phyloP scores from a whole-genome alignment of 345 rosid genomes.

The Gynandropsis gynandra region DNA sequence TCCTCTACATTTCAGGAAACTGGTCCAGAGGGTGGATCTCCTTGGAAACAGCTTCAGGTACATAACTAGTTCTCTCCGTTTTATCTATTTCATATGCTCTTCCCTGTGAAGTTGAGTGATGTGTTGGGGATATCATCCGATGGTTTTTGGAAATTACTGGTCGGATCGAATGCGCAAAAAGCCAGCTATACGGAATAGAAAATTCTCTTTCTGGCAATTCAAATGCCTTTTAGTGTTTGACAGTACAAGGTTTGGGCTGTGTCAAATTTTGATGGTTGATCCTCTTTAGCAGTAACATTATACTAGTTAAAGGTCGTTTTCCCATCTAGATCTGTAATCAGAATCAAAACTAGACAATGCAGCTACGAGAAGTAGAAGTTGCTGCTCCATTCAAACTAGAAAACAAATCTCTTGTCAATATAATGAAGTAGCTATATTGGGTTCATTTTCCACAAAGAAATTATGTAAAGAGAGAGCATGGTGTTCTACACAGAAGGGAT shows the following conservation, averaged over 20 bases:
- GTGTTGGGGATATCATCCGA: not conserved
- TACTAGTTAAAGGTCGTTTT: no score
- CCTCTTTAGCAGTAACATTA: no score
- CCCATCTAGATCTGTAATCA: not conserved
- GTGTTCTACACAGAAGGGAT: not conserved
- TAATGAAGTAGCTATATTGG: not conserved
- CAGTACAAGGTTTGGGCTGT: not conserved
- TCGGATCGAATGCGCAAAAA: slow-evolving; percentile 1
- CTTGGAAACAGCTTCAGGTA: slow-evolving; percentile 92
- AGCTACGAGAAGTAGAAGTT: not conserved
- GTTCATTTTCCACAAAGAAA: slow-evolving; percentile 3
- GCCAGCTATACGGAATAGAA: not conserved
- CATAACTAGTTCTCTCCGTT: not conserved
- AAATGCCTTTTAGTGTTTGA: not conserved
- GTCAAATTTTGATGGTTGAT: not conserved
- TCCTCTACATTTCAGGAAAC: slow-evolving; percentile 32
- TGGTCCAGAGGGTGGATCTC: slow-evolving; percentile 64
- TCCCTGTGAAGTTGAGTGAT: not conserved
- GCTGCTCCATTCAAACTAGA: not conserved
- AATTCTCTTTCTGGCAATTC: slow-evolving; percentile 1
- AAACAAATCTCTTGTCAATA: not conserved
- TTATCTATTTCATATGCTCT: not conserved
- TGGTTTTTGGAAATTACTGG: not conserved
- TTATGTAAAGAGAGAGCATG: slow-evolving; percentile 1
- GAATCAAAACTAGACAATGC: not conserved